Conservation (phyloP, 2,329 filamentous ascomycete species). For the Apiospora arundinis region DNA sequence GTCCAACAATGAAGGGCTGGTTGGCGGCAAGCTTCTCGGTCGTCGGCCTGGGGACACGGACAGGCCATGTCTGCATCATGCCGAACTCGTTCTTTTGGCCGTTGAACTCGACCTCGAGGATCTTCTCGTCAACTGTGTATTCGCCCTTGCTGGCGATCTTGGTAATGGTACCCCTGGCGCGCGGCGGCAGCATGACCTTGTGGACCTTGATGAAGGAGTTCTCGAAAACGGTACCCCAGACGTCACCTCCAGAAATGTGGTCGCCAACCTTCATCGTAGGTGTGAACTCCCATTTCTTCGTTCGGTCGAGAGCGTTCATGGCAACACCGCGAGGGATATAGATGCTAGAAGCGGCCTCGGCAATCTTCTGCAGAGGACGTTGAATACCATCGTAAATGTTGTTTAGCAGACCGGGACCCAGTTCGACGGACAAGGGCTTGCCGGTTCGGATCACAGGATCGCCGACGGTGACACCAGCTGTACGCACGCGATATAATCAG, state of each 20-base stretch:
- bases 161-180: constrained; percentile 90
- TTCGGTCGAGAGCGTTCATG: constrained; percentile 84
- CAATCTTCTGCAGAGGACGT: constrained; percentile 86
- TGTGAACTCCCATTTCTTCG: constrained; percentile 96
- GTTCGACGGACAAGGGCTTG: constrained; percentile 96
- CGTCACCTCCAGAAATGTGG: constrained; percentile 94
- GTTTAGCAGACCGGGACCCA: constrained; percentile 95
- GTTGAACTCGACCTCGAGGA: constrained; percentile 96
- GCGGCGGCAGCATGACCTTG: constrained; percentile 89
- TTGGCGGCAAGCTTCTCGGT: constrained; percentile 91
- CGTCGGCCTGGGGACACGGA: constrained; percentile 90
- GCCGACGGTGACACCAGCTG: constrained; percentile 93
- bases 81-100: constrained; percentile 91
- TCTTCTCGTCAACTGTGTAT: constrained; percentile 93
- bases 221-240: constrained; percentile 94
- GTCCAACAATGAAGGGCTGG: constrained; percentile 92
- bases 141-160: constrained; percentile 86
- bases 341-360: constrained; percentile 80
- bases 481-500: constrained; percentile 32
- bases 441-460: constrained; percentile 90
- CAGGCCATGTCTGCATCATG: constrained; percentile 99
- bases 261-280: constrained; percentile 93
- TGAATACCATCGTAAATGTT: constrained; percentile 99
- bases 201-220: constrained; percentile 95
- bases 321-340: constrained; percentile 97